phyloP scores from a whole-genome alignment of 1,139 yeast genomes.

The Wickerhamomyces sp. region DNA sequence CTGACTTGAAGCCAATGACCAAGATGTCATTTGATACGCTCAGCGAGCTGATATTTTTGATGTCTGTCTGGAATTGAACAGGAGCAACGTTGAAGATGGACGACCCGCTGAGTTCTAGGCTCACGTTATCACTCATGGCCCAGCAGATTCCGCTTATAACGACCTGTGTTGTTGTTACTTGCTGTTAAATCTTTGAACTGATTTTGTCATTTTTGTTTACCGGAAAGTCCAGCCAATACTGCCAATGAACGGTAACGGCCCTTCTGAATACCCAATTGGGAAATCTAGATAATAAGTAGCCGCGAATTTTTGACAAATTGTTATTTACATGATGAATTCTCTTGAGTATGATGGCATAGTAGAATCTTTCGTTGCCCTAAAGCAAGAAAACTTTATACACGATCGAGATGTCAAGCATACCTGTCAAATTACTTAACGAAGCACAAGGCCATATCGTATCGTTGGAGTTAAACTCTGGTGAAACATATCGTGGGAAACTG shows the following conservation, averaged over 20 bases:
- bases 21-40: conserved; percentile 45
- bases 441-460: conserved; percentile 87
- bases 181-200: neutral
- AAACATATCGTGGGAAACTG: conserved; percentile 80
- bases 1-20: conserved; percentile 40
- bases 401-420: conserved; percentile 53
- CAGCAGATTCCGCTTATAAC: neutral
- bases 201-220: neutral
- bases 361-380: too few relatives aligned
- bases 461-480: conserved; percentile 81
- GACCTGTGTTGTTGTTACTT: neutral
- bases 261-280: conserved; percentile 7
- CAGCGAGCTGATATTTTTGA: conserved; percentile 37
- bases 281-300: conserved; percentile 5
- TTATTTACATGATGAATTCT: too few relatives aligned
- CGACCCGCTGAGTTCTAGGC: conserved; percentile 7
- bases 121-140: conserved; percentile 2
- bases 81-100: conserved; percentile 35
- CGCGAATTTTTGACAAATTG: neutral
- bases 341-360: too few relatives aligned
- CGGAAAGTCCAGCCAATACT: neutral
- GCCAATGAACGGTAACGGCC: neutral
- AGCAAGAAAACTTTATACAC: too few relatives aligned
- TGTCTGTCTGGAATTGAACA: conserved; percentile 51
- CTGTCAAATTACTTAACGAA: conserved; percentile 82